These are phyloP conservation scores for Rhodotorula toruloides DNA, from an alignment of 768 basidiomycete species.

Conservation along the genomic window DNA sequence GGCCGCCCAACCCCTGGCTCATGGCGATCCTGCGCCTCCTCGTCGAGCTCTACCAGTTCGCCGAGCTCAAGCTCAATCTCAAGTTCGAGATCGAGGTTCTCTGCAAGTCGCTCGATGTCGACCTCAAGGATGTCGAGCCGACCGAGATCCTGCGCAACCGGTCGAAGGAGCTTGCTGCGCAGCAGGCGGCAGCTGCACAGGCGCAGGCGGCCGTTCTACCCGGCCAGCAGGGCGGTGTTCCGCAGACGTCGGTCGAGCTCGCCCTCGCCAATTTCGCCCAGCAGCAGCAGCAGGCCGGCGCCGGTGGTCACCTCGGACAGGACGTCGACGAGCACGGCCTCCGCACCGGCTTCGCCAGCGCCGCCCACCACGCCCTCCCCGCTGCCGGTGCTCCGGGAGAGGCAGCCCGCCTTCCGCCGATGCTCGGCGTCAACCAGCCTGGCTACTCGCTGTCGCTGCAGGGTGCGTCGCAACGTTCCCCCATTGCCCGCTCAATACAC, in stretches of 20 bases:
- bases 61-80: conserved; percentile 88
- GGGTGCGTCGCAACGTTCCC: conserved; percentile 8
- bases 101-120: conserved; percentile 83
- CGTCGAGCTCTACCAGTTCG: conserved; percentile 93
- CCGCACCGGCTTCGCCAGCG: conserved; percentile 12
- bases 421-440: conserved; percentile 40
- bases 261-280: conserved; percentile 23
- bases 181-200: conserved; percentile 44
- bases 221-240: conserved; percentile 1
- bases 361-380: conserved; percentile 28
- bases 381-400: conserved; percentile 17
- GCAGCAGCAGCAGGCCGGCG: conserved; percentile 9
- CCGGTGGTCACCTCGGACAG: conserved; percentile 1
- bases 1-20: conserved; percentile 94
- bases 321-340: conserved; percentile 21
- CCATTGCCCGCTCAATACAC: background rate
- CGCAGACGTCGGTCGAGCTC: conserved; percentile 17
- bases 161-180: conserved; percentile 49
- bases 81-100: conserved; percentile 98
- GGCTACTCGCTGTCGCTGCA: conserved; percentile 43
- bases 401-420: conserved; percentile 22
- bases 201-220: background rate
- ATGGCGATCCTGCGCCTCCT: conserved; percentile 90
- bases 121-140: conserved; percentile 76
- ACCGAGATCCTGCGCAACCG: conserved; percentile 75